Evolutionary conservation across 805 yeast genomes (phyloP).

Genomic region (Hanseniaspora nectarophila): DNA sequence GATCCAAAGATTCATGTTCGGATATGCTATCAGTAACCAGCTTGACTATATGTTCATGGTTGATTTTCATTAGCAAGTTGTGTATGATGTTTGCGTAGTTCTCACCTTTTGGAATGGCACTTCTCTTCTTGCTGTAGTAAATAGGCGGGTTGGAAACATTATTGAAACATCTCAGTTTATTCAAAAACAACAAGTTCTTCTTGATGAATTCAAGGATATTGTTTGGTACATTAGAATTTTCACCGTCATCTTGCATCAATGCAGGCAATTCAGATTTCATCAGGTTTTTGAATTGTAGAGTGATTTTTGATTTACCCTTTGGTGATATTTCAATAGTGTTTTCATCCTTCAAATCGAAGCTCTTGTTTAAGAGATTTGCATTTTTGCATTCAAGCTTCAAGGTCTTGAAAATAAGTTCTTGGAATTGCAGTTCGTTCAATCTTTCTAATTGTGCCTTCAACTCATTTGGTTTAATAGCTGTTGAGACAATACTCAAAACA

Average conservation of each 20-base stretch:
- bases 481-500: not conserved
- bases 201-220: not conserved
- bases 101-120: not conserved
- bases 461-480: not conserved
- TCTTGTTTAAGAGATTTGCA: not conserved
- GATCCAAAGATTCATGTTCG: not conserved
- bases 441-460: slow-evolving; percentile 3
- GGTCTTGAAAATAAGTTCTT: slow-evolving; percentile 9
- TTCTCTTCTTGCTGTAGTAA: slow-evolving; percentile 1
- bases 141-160: slow-evolving; percentile 2
- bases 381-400: slow-evolving; percentile 10
- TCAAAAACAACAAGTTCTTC: not conserved
- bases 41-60: slow-evolving; percentile 3
- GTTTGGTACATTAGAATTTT: not conserved
- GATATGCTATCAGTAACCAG: not conserved
- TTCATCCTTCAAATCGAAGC: not conserved
- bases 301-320: not conserved
- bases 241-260: not conserved
- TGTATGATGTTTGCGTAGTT: not conserved
- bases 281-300: not conserved
- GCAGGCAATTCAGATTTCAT: not conserved
- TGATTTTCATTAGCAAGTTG: not conserved
- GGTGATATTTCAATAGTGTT: not conserved
- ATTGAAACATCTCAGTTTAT: slow-evolving; percentile 2
- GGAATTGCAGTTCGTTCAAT: slow-evolving; percentile 5